Conservation (phyloP, 176 grass and related monocot species). For the Oryza rufipogon region DNA sequence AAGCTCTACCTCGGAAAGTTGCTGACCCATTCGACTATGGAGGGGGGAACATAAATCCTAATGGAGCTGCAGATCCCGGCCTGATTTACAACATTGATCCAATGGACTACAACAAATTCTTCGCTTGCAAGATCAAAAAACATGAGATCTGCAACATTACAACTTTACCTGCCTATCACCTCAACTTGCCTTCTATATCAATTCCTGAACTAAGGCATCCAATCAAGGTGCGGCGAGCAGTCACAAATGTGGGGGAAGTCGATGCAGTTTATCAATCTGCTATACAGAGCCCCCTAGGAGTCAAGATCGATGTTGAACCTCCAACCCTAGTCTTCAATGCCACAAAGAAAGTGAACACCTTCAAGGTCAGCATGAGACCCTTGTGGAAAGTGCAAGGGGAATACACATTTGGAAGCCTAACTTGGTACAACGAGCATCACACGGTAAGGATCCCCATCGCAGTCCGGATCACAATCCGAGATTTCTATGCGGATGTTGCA, state of each 20-base stretch:
- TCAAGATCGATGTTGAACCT: conserved; percentile 33
- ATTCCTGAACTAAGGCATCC: conserved; percentile 48
- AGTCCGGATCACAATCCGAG: conserved; percentile 34
- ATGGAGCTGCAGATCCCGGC: conserved; percentile 49
- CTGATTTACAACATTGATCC: conserved; percentile 46
- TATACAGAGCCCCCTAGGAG: conserved; percentile 32
- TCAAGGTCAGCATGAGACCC: conserved; percentile 37
- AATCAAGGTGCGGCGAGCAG: conserved; percentile 31
- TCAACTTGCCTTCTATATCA: conserved; percentile 51
- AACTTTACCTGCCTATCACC: conserved; percentile 27
- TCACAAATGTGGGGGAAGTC: conserved; percentile 45
- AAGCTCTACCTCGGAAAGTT: conserved; percentile 43
- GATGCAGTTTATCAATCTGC: conserved; percentile 40
- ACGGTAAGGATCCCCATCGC: conserved; percentile 35
- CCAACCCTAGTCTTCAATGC: conserved; percentile 34
- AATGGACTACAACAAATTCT: conserved; percentile 47
- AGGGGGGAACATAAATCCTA: conserved; percentile 53
- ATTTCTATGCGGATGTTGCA: conserved; percentile 41
- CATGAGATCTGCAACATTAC: conserved; percentile 25
- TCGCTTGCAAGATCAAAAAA: conserved; percentile 18
- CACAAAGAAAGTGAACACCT: conserved; percentile 34
- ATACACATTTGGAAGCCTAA: conserved; percentile 49
- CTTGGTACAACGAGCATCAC: conserved; percentile 30
- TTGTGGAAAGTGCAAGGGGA: conserved; percentile 42
- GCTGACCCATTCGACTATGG: conserved; percentile 66